Evolutionary conservation across 495 filamentous ascomycete species (phyloP).

Genomic region (Achaetomiella virescens): DNA sequence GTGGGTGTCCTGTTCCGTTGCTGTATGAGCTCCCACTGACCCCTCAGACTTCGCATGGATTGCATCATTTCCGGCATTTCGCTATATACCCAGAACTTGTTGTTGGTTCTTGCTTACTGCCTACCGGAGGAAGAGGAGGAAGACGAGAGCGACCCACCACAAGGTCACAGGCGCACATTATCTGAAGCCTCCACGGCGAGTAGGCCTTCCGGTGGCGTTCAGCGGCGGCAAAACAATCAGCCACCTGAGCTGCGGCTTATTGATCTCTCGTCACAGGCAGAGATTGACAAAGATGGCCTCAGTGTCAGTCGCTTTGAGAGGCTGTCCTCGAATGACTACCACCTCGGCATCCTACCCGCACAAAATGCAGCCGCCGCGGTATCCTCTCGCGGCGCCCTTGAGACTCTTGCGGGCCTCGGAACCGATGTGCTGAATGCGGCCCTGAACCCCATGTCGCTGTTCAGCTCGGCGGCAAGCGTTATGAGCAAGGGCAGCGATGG

Average conservation of each 20-base stretch:
- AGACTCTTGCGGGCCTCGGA: slow-evolving; percentile 53
- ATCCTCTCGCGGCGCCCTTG: slow-evolving; percentile 65
- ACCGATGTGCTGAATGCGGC: slow-evolving; percentile 71
- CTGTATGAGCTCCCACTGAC: slow-evolving; percentile 19
- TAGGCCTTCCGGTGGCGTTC: slow-evolving; percentile 52
- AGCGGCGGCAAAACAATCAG: slow-evolving; percentile 64
- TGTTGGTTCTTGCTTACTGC: slow-evolving; percentile 86
- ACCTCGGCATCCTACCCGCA: slow-evolving; percentile 75
- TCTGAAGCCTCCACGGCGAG: slow-evolving; percentile 42
- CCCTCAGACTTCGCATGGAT: slow-evolving; percentile 78
- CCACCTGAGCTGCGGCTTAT: slow-evolving; percentile 88
- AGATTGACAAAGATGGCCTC: slow-evolving; percentile 71
- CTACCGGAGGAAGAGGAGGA: slow-evolving; percentile 54
- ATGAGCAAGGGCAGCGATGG: slow-evolving; percentile 60
- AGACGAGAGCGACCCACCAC: slow-evolving; percentile 12
- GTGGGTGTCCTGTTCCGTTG: slow-evolving; percentile 45
- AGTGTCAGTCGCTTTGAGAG: slow-evolving; percentile 78
- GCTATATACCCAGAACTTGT: slow-evolving; percentile 85
- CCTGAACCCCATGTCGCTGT: slow-evolving; percentile 74
- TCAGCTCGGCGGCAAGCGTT: slow-evolving; percentile 81
- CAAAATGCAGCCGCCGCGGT: slow-evolving; percentile 54
- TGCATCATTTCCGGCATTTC: slow-evolving; percentile 96
- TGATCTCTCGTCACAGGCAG: slow-evolving; percentile 71
- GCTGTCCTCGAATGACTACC: slow-evolving; percentile 86
- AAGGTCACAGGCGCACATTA: slow-evolving; percentile 30